These are phyloP conservation scores for Neofusicoccum kwambonambiense DNA, from an alignment of 2,329 filamentous ascomycete genomes.

Conservation along the genomic window DNA sequence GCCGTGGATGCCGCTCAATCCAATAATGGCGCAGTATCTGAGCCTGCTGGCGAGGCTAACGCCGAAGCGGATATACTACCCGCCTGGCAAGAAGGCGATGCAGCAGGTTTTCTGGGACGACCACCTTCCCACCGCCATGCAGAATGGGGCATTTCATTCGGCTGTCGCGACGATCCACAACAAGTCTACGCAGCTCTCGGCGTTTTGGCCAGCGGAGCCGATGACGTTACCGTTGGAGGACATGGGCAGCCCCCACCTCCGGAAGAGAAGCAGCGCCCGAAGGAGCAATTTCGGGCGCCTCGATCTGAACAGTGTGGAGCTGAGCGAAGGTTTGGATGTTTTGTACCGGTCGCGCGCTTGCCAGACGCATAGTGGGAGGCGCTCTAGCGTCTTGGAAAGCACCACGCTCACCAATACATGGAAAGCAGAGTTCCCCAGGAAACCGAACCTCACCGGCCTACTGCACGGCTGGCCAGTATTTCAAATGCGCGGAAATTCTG, in stretches of 20 bases:
- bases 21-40: slow-evolving; percentile 20
- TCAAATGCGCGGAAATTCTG: slow-evolving; percentile 17
- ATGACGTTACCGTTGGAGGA: background rate
- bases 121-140: slow-evolving; percentile 25
- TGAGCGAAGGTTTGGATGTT: too few species aligned
- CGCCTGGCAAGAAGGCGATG: slow-evolving; percentile 27
- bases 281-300: background rate
- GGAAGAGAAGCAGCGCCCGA: background rate
- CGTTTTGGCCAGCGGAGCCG: background rate
- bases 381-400: background rate
- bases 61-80: slow-evolving; percentile 37
- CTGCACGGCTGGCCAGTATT: background rate
- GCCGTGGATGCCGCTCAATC: slow-evolving; percentile 29
- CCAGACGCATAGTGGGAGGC: background rate
- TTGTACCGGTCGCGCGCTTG: background rate
- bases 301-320: background rate
- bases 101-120: slow-evolving; percentile 33
- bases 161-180: slow-evolving; percentile 23
- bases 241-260: background rate
- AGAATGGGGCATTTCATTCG: slow-evolving; percentile 31
- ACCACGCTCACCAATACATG: background rate
- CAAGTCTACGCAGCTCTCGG: slow-evolving; percentile 19
- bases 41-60: slow-evolving; percentile 35
- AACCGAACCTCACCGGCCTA: background rate
- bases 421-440: background rate